Evolutionary conservation across 1,284 basidiomycete genomes (phyloP).

Genomic region (Puccinia triticina): DNA sequence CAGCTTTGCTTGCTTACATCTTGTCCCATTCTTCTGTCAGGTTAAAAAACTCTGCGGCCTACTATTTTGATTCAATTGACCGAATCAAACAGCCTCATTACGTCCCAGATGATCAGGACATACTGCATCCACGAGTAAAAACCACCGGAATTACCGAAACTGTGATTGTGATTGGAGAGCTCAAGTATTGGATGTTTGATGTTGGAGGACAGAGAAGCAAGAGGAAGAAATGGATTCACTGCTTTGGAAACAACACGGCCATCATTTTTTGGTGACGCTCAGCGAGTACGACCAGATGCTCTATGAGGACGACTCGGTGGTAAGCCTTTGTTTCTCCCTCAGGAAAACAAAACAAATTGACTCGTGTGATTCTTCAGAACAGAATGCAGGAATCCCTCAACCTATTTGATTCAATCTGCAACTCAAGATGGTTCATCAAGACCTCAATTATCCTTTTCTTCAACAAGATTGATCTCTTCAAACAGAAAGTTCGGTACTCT

Average conservation of each 20-base stretch:
- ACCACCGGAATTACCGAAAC: slow-evolving; percentile 97
- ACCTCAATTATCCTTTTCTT: slow-evolving; percentile 55
- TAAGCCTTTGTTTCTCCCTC: slow-evolving; percentile 63
- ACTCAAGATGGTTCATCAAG: slow-evolving; percentile 56
- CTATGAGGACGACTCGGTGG: slow-evolving; percentile 89
- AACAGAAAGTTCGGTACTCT: slow-evolving; percentile 84
- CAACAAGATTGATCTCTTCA: slow-evolving; percentile 82
- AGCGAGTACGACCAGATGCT: slow-evolving; percentile 94
- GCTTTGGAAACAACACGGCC: slow-evolving; percentile 93
- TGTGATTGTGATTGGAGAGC: slow-evolving; percentile 83
- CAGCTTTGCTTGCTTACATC: background rate
- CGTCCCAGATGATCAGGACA: slow-evolving; percentile 69
- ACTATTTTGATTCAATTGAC: slow-evolving; percentile 50
- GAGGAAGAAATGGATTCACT: slow-evolving; percentile 74
- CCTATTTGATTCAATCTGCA: slow-evolving; percentile 53
- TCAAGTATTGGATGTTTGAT: slow-evolving; percentile 85
- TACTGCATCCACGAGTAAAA: slow-evolving; percentile 90
- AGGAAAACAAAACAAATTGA: slow-evolving; percentile 53
- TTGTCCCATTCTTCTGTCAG: background rate
- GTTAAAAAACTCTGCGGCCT: slow-evolving; percentile 8
- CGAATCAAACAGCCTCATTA: slow-evolving; percentile 56
- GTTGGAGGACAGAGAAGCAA: slow-evolving; percentile 93
- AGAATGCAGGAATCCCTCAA: slow-evolving; percentile 62
- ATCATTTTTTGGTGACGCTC: slow-evolving; percentile 89
- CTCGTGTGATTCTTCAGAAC: slow-evolving; percentile 54